These are phyloP conservation scores for Theobroma cacao DNA, from an alignment of 345 rosid species.

Conservation along the genomic window DNA sequence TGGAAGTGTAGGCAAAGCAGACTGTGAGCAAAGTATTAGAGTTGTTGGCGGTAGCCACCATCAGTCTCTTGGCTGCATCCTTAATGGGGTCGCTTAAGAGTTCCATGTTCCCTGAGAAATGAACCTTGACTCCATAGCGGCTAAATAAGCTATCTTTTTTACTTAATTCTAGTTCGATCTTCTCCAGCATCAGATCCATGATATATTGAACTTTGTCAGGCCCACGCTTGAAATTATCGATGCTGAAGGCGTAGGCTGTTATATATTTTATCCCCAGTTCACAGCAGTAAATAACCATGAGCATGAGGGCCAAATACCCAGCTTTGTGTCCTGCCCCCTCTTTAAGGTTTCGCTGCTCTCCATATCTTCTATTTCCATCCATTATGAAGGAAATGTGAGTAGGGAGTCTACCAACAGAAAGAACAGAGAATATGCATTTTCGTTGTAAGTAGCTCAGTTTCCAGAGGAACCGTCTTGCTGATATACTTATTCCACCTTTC, in stretches of 20 bases:
- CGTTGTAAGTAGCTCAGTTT: neutral
- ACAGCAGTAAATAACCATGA: neutral
- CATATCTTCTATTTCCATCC: conserved; percentile 2
- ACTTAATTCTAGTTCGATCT: conserved; percentile 27
- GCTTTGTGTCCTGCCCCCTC: neutral
- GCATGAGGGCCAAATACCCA: neutral
- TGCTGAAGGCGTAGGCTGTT: conserved; percentile 56
- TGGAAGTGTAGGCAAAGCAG: conserved; percentile 1
- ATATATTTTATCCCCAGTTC: conserved; percentile 45
- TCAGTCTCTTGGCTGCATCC: neutral
- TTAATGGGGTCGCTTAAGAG: neutral
- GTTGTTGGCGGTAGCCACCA: neutral
- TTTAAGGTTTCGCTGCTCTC: neutral
- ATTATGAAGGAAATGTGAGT: neutral
- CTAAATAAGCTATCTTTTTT: conserved; percentile 26
- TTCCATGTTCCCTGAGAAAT: conserved; percentile 6
- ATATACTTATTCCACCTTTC: neutral
- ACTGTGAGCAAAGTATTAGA: neutral
- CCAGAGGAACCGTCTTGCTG: too few relatives aligned
- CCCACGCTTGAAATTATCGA: conserved; percentile 50
- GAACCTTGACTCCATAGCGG: conserved; percentile 18
- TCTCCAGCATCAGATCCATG: conserved; percentile 48
- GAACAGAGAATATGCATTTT: neutral
- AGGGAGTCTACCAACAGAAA: neutral
- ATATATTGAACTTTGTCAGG: conserved; percentile 44